Evolutionary conservation across 129 eudicot species (phyloP).

Genomic region (Glebionis coronaria): DNA sequence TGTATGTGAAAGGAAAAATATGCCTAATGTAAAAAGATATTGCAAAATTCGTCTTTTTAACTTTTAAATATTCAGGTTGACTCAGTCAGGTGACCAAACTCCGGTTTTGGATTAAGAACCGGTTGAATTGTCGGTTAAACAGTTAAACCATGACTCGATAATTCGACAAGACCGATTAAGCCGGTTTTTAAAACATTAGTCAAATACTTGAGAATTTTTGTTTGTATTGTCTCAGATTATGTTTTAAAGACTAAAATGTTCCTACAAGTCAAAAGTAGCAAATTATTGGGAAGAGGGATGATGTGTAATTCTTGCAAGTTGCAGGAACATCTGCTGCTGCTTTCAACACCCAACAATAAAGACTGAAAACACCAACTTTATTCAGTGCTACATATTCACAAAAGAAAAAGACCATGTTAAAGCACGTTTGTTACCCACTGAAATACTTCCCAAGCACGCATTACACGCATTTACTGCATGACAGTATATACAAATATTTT

Average conservation of each 20-base stretch:
- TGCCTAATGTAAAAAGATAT: too few relatives aligned
- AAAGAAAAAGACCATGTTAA: slow-evolving; percentile 1
- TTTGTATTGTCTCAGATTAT: too few relatives aligned
- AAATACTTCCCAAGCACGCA: not conserved
- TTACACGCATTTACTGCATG: slow-evolving; percentile 5
- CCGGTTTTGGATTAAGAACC: too few relatives aligned
- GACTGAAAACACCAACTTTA: slow-evolving; percentile 21
- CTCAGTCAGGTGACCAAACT: too few relatives aligned
- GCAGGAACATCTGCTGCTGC: slow-evolving; percentile 26
- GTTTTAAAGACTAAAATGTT: not conserved
- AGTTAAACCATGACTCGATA: too few relatives aligned
- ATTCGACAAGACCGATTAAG: too few relatives aligned
- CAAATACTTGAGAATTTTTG: too few relatives aligned
- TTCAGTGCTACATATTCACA: slow-evolving; percentile 13
- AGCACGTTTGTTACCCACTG: slow-evolving; percentile 1
- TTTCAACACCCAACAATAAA: slow-evolving; percentile 24
- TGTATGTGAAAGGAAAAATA: too few relatives aligned
- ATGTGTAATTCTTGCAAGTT: slow-evolving; percentile 32
- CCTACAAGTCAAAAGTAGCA: slow-evolving; percentile 26
- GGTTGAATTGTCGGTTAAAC: too few relatives aligned
- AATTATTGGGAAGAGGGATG: slow-evolving; percentile 30
- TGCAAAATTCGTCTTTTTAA: too few relatives aligned
- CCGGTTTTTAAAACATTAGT: too few relatives aligned
- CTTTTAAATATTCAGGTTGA: too few relatives aligned
- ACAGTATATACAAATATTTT: not conserved